Evolutionary conservation across 139 green algal species (phyloP).

Genomic region (Chlorella sp.): DNA sequence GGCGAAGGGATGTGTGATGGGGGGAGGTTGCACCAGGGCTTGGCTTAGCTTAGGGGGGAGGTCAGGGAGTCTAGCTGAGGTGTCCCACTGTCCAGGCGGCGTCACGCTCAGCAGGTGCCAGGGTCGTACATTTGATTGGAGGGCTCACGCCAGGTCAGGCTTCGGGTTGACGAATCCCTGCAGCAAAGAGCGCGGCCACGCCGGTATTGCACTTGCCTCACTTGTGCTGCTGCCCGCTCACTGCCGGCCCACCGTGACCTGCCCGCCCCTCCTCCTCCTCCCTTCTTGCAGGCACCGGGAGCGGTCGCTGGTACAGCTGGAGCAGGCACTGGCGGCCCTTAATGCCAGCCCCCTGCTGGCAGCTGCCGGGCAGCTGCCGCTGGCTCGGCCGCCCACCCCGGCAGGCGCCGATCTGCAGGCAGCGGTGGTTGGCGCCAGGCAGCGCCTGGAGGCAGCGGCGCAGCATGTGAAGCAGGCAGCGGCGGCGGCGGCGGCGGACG

Average conservation of each 20-base stretch:
- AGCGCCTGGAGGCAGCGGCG: slow-evolving; percentile 24
- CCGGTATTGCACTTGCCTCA: neutral
- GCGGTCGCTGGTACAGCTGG: slow-evolving; percentile 17
- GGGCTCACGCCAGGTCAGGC: no score
- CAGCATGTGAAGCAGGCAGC: slow-evolving; percentile 27
- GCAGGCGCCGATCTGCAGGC: neutral
- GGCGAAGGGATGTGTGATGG: no score
- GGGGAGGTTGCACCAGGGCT: no score
- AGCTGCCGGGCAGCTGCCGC: neutral
- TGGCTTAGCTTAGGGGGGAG: no score
- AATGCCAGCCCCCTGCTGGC: slow-evolving; percentile 32
- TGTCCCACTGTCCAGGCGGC: no score
- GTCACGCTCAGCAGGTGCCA: no score
- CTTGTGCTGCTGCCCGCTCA: neutral
- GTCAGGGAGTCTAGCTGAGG: no score
- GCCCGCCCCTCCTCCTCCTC: neutral
- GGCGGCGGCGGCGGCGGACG: neutral
- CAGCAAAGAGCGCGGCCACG: no score
- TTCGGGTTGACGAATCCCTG: no score
- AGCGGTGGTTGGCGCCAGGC: neutral
- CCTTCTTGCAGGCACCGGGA: slow-evolving; percentile 29
- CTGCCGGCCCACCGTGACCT: neutral
- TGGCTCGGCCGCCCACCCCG: slow-evolving; percentile 16
- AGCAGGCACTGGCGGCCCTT: slow-evolving; percentile 7
- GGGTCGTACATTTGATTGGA: no score